phyloP scores from a whole-genome alignment of 768 basidiomycete species.

The Cytidiella melzeri region DNA sequence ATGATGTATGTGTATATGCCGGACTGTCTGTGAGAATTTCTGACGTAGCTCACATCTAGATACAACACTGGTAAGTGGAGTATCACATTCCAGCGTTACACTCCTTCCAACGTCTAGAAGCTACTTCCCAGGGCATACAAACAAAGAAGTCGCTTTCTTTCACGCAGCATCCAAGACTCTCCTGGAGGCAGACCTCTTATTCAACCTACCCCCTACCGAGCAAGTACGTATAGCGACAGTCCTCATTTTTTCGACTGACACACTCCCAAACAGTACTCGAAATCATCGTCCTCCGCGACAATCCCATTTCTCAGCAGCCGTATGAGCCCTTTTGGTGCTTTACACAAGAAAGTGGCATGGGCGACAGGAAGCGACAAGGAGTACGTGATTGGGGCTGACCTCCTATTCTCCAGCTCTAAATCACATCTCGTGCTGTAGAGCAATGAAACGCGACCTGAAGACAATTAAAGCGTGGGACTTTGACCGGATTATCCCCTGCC shows the following conservation, averaged over 20 bases:
- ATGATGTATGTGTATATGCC: slow-evolving; percentile 36
- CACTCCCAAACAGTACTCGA: slow-evolving; percentile 30
- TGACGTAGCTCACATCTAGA: slow-evolving; percentile 11
- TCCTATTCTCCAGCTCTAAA: background rate
- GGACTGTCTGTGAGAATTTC: slow-evolving; percentile 6
- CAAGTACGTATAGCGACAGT: slow-evolving; percentile 44
- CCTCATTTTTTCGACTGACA: background rate
- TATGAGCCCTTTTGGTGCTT: slow-evolving; percentile 17
- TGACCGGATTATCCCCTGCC: slow-evolving; percentile 68
- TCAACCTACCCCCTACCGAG: slow-evolving; percentile 77
- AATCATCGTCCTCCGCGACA: slow-evolving; percentile 23
- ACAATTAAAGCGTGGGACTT: slow-evolving; percentile 71
- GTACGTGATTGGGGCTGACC: slow-evolving; percentile 8
- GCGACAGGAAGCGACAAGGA: slow-evolving; percentile 21
- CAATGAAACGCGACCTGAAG: slow-evolving; percentile 58
- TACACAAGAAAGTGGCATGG: slow-evolving; percentile 25
- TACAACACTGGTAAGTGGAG: slow-evolving; percentile 24
- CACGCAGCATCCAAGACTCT: slow-evolving; percentile 67
- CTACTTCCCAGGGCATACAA: slow-evolving; percentile 64
- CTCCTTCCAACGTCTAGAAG: slow-evolving; percentile 25
- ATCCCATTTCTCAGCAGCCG: slow-evolving; percentile 18
- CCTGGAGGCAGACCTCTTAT: slow-evolving; percentile 75
- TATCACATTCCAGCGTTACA: background rate
- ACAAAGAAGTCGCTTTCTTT: slow-evolving; percentile 81
- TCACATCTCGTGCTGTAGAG: slow-evolving; percentile 19